These are phyloP conservation scores for Agarophyton chilense DNA, from an alignment of 23 red algal genomes.

Conservation along the genomic window DNA sequence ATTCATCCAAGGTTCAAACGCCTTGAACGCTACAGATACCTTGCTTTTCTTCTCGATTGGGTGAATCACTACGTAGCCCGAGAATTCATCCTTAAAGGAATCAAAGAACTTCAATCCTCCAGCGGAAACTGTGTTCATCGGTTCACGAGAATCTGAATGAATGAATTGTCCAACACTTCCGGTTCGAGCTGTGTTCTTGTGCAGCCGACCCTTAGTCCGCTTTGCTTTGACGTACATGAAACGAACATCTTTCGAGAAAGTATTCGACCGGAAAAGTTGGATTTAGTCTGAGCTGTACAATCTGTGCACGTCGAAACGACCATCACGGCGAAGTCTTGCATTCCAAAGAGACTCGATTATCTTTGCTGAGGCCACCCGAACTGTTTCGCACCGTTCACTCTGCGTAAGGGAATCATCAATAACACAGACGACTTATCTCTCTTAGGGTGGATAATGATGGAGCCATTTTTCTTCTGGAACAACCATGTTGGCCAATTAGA, in stretches of 20 bases:
- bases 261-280: not conserved
- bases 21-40: not conserved
- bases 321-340: conserved; percentile 5
- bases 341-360: not conserved
- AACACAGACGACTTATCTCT: not conserved
- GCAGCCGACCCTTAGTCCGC: not conserved
- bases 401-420: not conserved
- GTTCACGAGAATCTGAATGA: conserved; percentile 9
- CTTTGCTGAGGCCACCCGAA: not conserved
- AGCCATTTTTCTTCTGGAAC: not conserved
- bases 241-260: not conserved
- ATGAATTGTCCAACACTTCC: not conserved
- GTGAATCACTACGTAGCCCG: not conserved
- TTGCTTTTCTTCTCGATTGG: conserved; percentile 22
- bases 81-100: conserved; percentile 38
- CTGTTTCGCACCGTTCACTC: not conserved
- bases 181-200: not conserved
- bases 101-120: conserved; percentile 1
- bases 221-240: not conserved
- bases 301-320: not conserved
- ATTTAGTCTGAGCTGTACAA: not conserved
- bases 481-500: not conserved
- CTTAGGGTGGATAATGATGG: not conserved
- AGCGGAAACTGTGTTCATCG: not conserved
- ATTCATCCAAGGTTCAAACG: conserved; percentile 8